A percentile compares a stretch with the other conserved stretches of the same genome.
Evolutionary conservation across 1,284 basidiomycete species (phyloP).

Genomic region (Xerocomus minutiporus): DNA sequence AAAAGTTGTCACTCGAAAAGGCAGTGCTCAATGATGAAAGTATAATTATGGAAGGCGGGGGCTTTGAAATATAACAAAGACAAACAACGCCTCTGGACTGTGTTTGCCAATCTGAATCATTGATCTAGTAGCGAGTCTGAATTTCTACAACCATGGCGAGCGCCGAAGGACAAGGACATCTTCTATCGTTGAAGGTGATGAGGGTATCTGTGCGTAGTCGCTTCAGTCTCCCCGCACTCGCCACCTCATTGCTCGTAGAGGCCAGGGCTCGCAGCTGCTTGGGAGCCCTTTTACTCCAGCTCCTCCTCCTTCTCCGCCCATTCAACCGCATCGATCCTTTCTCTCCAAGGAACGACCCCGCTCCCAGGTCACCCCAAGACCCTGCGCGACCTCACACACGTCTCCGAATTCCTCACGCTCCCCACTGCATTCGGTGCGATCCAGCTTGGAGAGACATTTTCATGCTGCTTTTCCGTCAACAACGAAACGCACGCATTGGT

Average conservation of each 20-base stretch:
- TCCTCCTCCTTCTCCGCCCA: slow-evolving; percentile 74
- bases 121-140: background rate
- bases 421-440: slow-evolving; percentile 76
- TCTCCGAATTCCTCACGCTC: slow-evolving; percentile 66
- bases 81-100: slow-evolving; percentile 16
- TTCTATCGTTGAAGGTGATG: slow-evolving; percentile 76
- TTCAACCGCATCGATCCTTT: slow-evolving; percentile 71
- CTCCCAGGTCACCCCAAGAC: slow-evolving; percentile 74
- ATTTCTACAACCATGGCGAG: slow-evolving; percentile 11
- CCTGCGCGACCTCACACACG: slow-evolving; percentile 68
- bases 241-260: slow-evolving; percentile 42
- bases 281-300: slow-evolving; percentile 81
- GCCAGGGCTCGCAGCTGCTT: slow-evolving; percentile 67
- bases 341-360: slow-evolving; percentile 66
- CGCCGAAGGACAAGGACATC: slow-evolving; percentile 53
- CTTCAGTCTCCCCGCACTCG: slow-evolving; percentile 2
- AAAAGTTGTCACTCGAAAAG: too few species aligned
- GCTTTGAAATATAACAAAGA: slow-evolving; percentile 19
- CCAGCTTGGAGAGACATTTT: slow-evolving; percentile 77
- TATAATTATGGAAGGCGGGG: background rate
- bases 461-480: slow-evolving; percentile 73
- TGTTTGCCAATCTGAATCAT: background rate
- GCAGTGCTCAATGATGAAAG: too few species aligned
- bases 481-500: slow-evolving; percentile 64
- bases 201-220: slow-evolving; percentile 63